Conservation (phyloP, 2,329 filamentous ascomycete species). For the Diplodia intermedia region DNA sequence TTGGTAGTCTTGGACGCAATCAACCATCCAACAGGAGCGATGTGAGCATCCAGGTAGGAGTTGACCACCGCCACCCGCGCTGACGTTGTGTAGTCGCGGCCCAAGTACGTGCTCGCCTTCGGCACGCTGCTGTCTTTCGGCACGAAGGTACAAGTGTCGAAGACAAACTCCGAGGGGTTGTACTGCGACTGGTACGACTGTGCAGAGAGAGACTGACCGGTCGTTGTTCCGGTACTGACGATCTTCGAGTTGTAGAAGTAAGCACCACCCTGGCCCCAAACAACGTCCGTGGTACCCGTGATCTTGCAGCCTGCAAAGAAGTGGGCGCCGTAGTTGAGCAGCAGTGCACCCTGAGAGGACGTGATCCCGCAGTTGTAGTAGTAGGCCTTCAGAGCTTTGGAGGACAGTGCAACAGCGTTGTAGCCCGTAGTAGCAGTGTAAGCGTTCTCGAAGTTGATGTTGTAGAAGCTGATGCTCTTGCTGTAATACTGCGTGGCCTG, state of each 20-base stretch:
- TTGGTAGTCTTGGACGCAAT: slow-evolving; percentile 18
- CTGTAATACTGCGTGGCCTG: slow-evolving; percentile 9
- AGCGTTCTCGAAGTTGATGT: slow-evolving; percentile 14
- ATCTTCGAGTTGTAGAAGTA: slow-evolving; percentile 26
- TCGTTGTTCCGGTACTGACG: slow-evolving; percentile 1
- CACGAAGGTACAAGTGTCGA: slow-evolving; percentile 10
- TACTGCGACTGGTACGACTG: slow-evolving; percentile 21
- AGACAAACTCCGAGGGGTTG: slow-evolving; percentile 7
- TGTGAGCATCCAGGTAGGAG: slow-evolving; percentile 11
- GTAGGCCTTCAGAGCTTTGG: neutral
- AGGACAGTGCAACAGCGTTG: slow-evolving; percentile 10
- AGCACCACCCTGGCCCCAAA: slow-evolving; percentile 16
- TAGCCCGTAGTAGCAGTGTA: slow-evolving; percentile 9
- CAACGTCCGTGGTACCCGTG: neutral
- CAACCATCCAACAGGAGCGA: slow-evolving; percentile 14
- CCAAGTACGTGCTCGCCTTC: slow-evolving; percentile 13
- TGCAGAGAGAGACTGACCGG: slow-evolving; percentile 3
- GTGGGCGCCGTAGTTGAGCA: slow-evolving; percentile 13
- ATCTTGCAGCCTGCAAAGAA: slow-evolving; percentile 14
- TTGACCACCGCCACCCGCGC: slow-evolving; percentile 13
- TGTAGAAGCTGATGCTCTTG: slow-evolving; percentile 17
- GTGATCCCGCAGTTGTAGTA: slow-evolving; percentile 17
- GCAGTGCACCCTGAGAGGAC: slow-evolving; percentile 12
- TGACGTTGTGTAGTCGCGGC: slow-evolving; percentile 11
- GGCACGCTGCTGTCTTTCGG: neutral